A percentile compares a stretch with the other conserved stretches of the same genome.
These are phyloP conservation scores for Spathaspora sp. DNA, from an alignment of 805 yeast genomes.

Conservation along the genomic window DNA sequence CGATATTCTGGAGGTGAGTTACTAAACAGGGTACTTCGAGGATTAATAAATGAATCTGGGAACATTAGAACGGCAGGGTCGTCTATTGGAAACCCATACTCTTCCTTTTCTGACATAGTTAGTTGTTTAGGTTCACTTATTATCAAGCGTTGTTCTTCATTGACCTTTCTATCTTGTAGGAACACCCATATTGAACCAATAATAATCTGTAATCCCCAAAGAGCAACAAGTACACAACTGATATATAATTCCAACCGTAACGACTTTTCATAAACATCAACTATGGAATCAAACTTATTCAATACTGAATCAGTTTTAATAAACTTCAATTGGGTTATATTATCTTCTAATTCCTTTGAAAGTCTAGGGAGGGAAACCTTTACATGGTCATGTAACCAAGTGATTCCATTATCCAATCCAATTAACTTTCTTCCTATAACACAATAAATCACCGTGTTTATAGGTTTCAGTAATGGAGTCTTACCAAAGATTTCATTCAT, in stretches of 20 bases:
- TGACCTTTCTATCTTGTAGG: background rate
- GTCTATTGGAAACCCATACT: slow-evolving; percentile 22
- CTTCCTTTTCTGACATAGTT: slow-evolving; percentile 17
- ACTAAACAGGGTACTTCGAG: background rate
- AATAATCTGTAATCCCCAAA: slow-evolving; percentile 48
- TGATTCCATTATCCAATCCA: slow-evolving; percentile 63
- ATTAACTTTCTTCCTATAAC: slow-evolving; percentile 70
- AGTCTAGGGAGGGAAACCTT: slow-evolving; percentile 56
- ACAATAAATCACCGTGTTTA: slow-evolving; percentile 71
- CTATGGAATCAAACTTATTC: slow-evolving; percentile 17
- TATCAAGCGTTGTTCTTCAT: background rate
- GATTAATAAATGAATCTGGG: background rate
- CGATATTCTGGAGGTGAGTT: background rate
- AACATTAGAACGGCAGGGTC: background rate
- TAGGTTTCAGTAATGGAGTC: slow-evolving; percentile 63
- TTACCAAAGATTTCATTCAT: slow-evolving; percentile 59
- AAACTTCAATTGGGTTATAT: slow-evolving; percentile 6
- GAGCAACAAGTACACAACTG: slow-evolving; percentile 37
- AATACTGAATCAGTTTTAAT: slow-evolving; percentile 8
- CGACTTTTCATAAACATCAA: slow-evolving; percentile 30
- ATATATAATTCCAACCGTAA: slow-evolving; percentile 46
- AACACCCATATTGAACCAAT: slow-evolving; percentile 23
- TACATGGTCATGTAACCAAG: slow-evolving; percentile 72
- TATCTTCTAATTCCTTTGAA: slow-evolving; percentile 7
- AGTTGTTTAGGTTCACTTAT: slow-evolving; percentile 24